These are phyloP conservation scores for Spergularia marina DNA, from an alignment of 148 eudicot species.

Conservation along the genomic window DNA sequence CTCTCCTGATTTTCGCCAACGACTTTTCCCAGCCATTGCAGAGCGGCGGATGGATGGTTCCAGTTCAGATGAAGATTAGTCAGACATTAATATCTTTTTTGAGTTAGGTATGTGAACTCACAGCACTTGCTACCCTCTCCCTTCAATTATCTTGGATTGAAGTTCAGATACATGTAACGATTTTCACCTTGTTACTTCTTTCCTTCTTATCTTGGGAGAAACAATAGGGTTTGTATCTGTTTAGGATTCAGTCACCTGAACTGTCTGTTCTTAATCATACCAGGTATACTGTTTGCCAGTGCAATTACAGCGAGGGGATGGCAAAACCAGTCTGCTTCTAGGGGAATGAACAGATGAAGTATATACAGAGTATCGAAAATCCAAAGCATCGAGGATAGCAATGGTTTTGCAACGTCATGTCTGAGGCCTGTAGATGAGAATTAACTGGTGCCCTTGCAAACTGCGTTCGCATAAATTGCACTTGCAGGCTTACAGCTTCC, in stretches of 20 bases:
- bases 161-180: too few species aligned
- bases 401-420: neutral
- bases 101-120: constrained; percentile 21
- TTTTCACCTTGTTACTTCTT: too few species aligned
- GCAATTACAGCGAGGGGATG: neutral
- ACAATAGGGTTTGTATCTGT: too few species aligned
- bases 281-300: neutral
- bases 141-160: too few species aligned
- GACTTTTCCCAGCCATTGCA: constrained; percentile 42
- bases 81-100: neutral
- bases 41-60: constrained; percentile 46
- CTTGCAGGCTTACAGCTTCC: neutral
- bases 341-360: neutral
- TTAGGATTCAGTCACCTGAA: too few species aligned
- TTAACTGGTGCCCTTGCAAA: too few species aligned
- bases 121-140: neutral
- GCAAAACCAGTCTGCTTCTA: neutral
- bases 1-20: constrained; percentile 42
- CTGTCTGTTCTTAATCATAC: too few species aligned
- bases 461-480: neutral
- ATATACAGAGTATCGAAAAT: neutral
- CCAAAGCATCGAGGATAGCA: neutral
- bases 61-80: constrained; percentile 72
- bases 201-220: too few species aligned
- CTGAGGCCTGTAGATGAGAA: neutral